Evolutionary conservation across 768 basidiomycete species (phyloP).

Genomic region (Hypholoma sublateritium): DNA sequence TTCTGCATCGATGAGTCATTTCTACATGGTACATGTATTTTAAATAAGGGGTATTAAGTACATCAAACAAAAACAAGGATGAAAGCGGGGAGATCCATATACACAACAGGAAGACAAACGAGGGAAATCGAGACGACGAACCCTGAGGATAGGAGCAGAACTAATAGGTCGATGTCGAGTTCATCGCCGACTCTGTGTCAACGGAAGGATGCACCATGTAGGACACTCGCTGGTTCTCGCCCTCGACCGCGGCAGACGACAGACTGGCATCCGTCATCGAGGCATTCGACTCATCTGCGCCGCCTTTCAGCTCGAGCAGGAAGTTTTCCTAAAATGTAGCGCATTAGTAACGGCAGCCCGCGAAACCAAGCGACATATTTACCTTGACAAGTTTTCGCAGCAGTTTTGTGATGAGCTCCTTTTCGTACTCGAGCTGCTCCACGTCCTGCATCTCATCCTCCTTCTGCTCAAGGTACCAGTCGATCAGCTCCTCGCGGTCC

Average conservation of each 20-base stretch:
- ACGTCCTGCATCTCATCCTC: slow-evolving; percentile 82
- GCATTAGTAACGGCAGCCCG: not conserved
- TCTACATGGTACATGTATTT: not conserved
- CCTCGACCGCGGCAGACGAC: slow-evolving; percentile 47
- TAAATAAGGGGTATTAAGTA: not conserved
- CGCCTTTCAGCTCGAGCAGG: slow-evolving; percentile 80
- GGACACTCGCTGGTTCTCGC: slow-evolving; percentile 66
- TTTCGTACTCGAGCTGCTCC: slow-evolving; percentile 88
- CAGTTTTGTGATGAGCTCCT: slow-evolving; percentile 87
- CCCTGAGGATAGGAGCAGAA: slow-evolving; percentile 14
- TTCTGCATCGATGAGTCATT: too few species aligned
- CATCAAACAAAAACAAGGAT: not conserved
- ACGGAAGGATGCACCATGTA: slow-evolving; percentile 93
- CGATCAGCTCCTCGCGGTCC: slow-evolving; percentile 88
- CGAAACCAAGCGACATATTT: not conserved
- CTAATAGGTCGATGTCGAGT: slow-evolving; percentile 31
- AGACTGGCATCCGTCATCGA: slow-evolving; percentile 63
- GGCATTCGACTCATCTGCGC: slow-evolving; percentile 77
- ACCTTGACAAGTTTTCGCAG: slow-evolving; percentile 91
- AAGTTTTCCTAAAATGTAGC: slow-evolving; percentile 66
- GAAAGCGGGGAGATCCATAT: slow-evolving; percentile 6
- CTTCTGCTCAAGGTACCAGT: slow-evolving; percentile 93
- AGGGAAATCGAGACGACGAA: slow-evolving; percentile 10
- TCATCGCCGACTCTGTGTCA: slow-evolving; percentile 62
- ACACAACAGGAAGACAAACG: not conserved